These are phyloP conservation scores for Epichloe elymi DNA, from an alignment of 2,329 filamentous ascomycete species.

Conservation along the genomic window DNA sequence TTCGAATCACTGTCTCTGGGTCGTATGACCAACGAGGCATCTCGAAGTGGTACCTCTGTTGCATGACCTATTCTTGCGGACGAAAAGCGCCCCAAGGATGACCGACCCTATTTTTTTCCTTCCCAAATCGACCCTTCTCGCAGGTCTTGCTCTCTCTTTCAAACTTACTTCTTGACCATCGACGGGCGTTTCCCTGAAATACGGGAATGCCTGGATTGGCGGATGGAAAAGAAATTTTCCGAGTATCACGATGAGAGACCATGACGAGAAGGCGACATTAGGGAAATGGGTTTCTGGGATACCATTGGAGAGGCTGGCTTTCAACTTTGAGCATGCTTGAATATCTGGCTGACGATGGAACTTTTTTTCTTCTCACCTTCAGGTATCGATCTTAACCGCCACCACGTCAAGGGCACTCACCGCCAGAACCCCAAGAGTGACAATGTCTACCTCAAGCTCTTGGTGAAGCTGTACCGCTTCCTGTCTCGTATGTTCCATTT, in stretches of 20 bases:
- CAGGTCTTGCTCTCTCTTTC: neutral
- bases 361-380: slow-evolving; percentile 19
- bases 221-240: neutral
- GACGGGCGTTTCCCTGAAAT: slow-evolving; percentile 9
- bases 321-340: slow-evolving; percentile 47
- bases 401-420: slow-evolving; percentile 62
- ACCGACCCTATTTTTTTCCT: neutral
- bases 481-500: slow-evolving; percentile 56
- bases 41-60: slow-evolving; percentile 10
- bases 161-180: neutral
- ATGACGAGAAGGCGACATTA: neutral
- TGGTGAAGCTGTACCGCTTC: slow-evolving; percentile 98
- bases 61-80: slow-evolving; percentile 7
- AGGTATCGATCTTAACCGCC: slow-evolving; percentile 61
- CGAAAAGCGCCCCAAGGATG: slow-evolving; percentile 6
- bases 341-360: slow-evolving; percentile 47
- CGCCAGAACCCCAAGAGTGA: slow-evolving; percentile 95
- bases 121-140: neutral
- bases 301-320: slow-evolving; percentile 6
- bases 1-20: neutral
- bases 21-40: neutral
- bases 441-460: slow-evolving; percentile 93
- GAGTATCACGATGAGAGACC: neutral
- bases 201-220: slow-evolving; percentile 5
- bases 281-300: neutral